A percentile compares a stretch with the other conserved stretches of the same genome.
These are phyloP conservation scores for Lomentospora prolificans DNA, from an alignment of 2,329 filamentous ascomycete species.

Conservation along the genomic window DNA sequence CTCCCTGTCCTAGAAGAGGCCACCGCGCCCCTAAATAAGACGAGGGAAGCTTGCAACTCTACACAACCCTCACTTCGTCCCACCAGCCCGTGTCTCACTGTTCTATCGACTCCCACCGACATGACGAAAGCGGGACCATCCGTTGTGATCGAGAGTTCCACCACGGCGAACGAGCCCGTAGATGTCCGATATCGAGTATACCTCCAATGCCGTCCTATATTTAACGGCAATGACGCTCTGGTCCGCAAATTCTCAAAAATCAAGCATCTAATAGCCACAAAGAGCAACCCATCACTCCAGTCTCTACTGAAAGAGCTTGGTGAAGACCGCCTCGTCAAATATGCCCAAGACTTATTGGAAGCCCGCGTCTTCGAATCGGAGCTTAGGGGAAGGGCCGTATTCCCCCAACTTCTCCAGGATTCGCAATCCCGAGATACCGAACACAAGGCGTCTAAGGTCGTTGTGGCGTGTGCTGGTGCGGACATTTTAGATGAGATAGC, in stretches of 20 bases:
- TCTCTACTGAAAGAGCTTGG: not conserved
- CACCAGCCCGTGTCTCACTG: too few relatives aligned
- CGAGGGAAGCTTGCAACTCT: too few relatives aligned
- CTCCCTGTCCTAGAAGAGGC: too few relatives aligned
- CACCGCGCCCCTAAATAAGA: too few relatives aligned
- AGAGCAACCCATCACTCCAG: not conserved
- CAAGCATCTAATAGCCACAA: constrained; percentile 14
- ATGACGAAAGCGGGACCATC: not conserved
- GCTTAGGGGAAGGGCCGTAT: constrained; percentile 21
- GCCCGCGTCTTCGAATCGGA: constrained; percentile 21
- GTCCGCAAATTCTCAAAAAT: constrained; percentile 17
- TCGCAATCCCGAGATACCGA: constrained; percentile 17
- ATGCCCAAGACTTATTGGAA: constrained; percentile 17
- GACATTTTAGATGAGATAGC: not conserved
- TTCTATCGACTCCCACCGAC: too few relatives aligned
- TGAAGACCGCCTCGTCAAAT: constrained; percentile 2
- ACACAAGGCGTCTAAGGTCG: constrained; percentile 20
- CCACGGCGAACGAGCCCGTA: not conserved
- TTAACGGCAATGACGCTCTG: constrained; percentile 16
- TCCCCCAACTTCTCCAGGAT: constrained; percentile 22
- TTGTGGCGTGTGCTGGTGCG: constrained; percentile 10
- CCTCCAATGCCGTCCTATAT: constrained; percentile 17
- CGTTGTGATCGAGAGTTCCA: not conserved
- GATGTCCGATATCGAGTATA: constrained; percentile 16
- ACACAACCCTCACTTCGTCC: too few relatives aligned